A percentile compares a stretch with the other conserved stretches of the same genome.
Conservation (phyloP, 164 flowering plant genomes). For the Chloranthus sessilifolius region DNA sequence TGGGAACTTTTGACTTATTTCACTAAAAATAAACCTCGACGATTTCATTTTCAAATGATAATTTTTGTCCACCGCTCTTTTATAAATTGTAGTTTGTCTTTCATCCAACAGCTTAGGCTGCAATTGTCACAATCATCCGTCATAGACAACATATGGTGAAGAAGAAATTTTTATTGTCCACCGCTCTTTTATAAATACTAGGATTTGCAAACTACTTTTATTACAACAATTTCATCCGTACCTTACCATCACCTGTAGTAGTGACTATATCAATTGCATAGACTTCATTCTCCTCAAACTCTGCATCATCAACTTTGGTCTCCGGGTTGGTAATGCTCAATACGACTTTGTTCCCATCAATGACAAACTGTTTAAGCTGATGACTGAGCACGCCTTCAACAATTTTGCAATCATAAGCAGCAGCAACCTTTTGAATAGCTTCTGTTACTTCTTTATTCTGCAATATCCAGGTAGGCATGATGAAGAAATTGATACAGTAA, state of each 20-base stretch:
- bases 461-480: constrained; percentile 2
- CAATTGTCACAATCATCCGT: too few species aligned
- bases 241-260: constrained; percentile 99
- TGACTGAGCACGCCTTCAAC: constrained; percentile 96
- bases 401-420: constrained; percentile 93
- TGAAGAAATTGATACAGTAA: background rate
- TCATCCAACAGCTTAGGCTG: constrained; percentile 95
- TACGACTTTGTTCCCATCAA: constrained; percentile 90
- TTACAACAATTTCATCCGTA: constrained; percentile 16
- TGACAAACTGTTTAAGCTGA: constrained; percentile 86
- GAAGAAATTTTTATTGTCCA: too few species aligned
- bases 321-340: constrained; percentile 73
- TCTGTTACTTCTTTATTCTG: constrained; percentile 97
- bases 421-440: constrained; percentile 95
- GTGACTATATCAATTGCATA: constrained; percentile 85
- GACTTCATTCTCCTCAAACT: constrained; percentile 94
- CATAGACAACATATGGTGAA: too few species aligned
- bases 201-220: too few species aligned
- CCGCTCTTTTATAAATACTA: too few species aligned
- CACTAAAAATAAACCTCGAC: constrained; percentile 91
- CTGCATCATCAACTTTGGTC: constrained; percentile 88
- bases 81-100: constrained; percentile 85
- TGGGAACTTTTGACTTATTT: constrained; percentile 84
- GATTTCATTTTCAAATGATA: constrained; percentile 96
- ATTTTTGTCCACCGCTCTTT: constrained; percentile 86